phyloP scores from a whole-genome alignment of 139 green algal genomes.

The Tetradesmus lagerheimii region DNA sequence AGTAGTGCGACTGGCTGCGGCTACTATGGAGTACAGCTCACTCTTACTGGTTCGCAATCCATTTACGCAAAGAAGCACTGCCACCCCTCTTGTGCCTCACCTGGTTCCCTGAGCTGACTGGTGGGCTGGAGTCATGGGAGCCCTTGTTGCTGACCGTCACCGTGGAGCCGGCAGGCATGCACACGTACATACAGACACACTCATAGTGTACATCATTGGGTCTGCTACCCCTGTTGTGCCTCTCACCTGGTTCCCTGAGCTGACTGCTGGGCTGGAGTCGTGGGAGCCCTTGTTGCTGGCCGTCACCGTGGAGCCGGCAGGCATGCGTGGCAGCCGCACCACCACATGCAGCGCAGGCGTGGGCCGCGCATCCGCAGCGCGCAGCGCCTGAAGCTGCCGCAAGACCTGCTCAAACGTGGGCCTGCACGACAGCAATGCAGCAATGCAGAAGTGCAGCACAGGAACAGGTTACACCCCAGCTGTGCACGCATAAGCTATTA shows the following conservation, averaged over 20 bases:
- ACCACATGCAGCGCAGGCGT: constrained; percentile 18
- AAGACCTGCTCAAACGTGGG: constrained; percentile 24
- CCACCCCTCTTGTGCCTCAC: neutral
- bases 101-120: neutral
- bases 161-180: neutral
- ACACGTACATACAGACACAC: no score
- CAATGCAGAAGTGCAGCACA: no score
- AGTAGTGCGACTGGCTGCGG: no score
- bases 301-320: neutral
- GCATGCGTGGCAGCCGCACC: neutral
- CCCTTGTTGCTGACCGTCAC: neutral
- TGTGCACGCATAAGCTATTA: neutral
- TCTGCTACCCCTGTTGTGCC: no score
- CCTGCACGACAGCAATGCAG: neutral
- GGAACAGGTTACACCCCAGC: neutral
- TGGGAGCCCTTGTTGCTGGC: neutral
- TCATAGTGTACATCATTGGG: no score
- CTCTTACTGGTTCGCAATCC: no score
- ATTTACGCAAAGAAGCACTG: no score
- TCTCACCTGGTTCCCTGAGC: neutral
- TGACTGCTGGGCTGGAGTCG: neutral
- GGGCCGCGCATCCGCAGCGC: neutral
- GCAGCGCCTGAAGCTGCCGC: constrained; percentile 31
- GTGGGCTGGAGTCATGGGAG: neutral
- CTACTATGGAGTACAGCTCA: no score